Evolutionary conservation across 139 green algal genomes (phyloP).

Genomic region (Asterochloris sp.): DNA sequence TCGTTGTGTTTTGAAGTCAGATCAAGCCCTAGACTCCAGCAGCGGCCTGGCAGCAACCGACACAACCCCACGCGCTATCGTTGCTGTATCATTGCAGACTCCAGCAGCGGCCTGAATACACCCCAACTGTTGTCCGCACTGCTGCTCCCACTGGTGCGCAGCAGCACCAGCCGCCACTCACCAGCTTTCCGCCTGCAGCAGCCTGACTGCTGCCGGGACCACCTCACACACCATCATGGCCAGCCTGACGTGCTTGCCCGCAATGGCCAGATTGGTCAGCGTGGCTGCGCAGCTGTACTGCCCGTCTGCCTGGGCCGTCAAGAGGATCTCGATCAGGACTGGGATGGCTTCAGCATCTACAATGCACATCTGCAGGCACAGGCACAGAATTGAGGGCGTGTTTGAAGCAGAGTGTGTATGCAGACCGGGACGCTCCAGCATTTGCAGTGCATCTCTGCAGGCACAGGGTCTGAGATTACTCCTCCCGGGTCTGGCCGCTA

Average conservation of each 20-base stretch:
- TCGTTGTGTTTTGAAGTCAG: too few relatives aligned
- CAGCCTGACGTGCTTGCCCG: neutral
- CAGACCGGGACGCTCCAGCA: too few relatives aligned
- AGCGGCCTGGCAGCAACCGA: too few relatives aligned
- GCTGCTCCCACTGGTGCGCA: neutral
- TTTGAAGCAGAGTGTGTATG: too few relatives aligned
- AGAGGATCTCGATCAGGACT: slow-evolving; percentile 8
- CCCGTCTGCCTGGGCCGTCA: slow-evolving; percentile 16
- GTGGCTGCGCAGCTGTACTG: slow-evolving; percentile 15
- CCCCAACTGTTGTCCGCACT: neutral
- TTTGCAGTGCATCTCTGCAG: too few relatives aligned
- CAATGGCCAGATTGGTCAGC: slow-evolving; percentile 11
- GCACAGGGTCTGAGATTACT: too few relatives aligned
- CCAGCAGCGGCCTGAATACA: too few relatives aligned
- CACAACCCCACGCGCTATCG: too few relatives aligned
- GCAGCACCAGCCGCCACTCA: neutral
- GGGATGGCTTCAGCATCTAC: slow-evolving; percentile 2
- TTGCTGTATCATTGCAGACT: too few relatives aligned
- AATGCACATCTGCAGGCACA: slow-evolving; percentile 9
- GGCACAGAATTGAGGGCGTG: neutral
- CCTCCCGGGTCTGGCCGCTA: too few relatives aligned
- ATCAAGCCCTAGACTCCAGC: too few relatives aligned
- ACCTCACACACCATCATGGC: neutral
- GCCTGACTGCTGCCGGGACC: neutral
- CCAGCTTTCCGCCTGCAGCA: slow-evolving; percentile 19